These are phyloP conservation scores for Funneliformis geosporum DNA, from an alignment of 192 early-diverging fungal genomes.

Conservation along the genomic window DNA sequence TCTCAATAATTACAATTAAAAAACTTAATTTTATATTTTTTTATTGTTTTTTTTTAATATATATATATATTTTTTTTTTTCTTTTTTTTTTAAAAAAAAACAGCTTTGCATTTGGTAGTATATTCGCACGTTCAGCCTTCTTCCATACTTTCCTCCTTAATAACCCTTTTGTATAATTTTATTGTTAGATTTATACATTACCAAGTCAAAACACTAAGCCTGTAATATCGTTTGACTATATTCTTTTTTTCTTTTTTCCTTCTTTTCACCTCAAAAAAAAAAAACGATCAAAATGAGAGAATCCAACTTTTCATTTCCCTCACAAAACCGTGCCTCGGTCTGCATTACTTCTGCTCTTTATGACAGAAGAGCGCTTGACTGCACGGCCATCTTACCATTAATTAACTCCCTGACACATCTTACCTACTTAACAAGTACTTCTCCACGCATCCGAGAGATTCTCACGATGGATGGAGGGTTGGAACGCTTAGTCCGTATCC, in stretches of 20 bases:
- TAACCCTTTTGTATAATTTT: neutral
- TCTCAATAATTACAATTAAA: neutral
- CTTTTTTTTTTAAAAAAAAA: neutral
- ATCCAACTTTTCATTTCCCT: constrained; percentile 79
- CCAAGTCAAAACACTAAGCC: neutral
- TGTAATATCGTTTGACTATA: neutral
- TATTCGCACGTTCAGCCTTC: neutral
- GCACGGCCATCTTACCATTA: constrained; percentile 83
- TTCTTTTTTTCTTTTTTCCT: neutral
- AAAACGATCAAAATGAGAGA: constrained; percentile 63
- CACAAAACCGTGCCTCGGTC: constrained; percentile 76
- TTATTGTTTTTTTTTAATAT: neutral
- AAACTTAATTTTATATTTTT: neutral
- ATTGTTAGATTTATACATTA: neutral
- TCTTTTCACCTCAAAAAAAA: too few relatives aligned
- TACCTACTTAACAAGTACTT: constrained; percentile 80
- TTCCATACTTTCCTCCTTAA: neutral
- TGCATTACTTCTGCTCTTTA: constrained; percentile 80
- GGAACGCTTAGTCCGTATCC: constrained; percentile 81
- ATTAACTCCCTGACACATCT: constrained; percentile 89
- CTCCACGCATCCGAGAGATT: constrained; percentile 77
- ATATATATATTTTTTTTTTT: neutral
- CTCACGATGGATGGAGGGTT: constrained; percentile 87
- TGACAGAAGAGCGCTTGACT: constrained; percentile 94
- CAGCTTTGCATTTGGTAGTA: neutral